Evolutionary conservation across 2,329 filamentous ascomycete species (phyloP).

Genomic region (Pseudogymnoascus sp.): DNA sequence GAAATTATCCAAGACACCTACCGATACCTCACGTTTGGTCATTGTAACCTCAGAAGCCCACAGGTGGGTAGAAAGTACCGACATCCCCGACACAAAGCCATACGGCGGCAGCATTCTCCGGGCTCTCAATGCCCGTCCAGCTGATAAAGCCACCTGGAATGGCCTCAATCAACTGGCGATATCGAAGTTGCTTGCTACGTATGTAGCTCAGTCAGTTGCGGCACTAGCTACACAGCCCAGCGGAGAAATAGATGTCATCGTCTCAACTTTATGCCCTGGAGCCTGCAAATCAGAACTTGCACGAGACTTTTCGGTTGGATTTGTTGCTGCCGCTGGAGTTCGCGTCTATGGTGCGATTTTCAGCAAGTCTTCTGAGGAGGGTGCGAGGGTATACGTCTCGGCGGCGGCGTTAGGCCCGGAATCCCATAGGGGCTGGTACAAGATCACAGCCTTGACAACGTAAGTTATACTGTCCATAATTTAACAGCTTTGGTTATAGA

Average conservation of each 20-base stretch:
- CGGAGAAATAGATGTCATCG: slow-evolving; percentile 6
- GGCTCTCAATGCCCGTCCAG: neutral
- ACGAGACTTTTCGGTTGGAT: slow-evolving; percentile 4
- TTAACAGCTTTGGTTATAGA: neutral
- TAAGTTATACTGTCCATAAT: neutral
- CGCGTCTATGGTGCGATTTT: neutral
- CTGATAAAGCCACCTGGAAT: neutral
- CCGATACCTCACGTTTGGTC: neutral
- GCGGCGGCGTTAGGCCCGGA: neutral
- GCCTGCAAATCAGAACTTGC: slow-evolving; percentile 11
- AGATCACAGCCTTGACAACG: neutral
- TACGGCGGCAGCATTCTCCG: neutral
- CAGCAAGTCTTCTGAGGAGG: neutral
- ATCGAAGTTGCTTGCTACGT: neutral
- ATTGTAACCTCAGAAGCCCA: neutral
- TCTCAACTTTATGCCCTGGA: slow-evolving; percentile 12
- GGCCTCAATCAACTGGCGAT: neutral
- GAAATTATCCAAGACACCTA: slow-evolving; percentile 7
- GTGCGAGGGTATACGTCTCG: neutral
- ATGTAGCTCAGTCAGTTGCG: neutral
- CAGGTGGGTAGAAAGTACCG: neutral
- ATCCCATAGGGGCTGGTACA: neutral
- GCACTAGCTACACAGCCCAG: neutral
- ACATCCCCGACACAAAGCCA: neutral
- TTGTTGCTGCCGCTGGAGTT: neutral